Evolutionary conservation across 2,329 filamentous ascomycete species (phyloP).

Genomic region (Waltergamsia citrina): DNA sequence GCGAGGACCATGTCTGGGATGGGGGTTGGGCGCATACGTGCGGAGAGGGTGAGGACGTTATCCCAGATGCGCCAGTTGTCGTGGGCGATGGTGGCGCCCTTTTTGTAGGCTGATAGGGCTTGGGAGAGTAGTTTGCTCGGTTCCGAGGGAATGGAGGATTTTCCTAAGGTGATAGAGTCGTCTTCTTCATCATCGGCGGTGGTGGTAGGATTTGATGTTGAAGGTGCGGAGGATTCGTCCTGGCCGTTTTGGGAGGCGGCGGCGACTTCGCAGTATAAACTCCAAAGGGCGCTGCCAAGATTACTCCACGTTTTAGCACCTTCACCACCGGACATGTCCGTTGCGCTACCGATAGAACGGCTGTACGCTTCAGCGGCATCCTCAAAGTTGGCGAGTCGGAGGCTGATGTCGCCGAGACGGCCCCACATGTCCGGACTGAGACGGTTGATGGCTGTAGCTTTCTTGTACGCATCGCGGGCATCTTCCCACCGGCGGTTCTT

Average conservation of each 20-base stretch:
- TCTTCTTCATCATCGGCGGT: constrained; percentile 16
- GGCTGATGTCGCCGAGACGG: constrained; percentile 76
- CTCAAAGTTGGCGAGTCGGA: constrained; percentile 67
- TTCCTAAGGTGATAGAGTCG: constrained; percentile 5
- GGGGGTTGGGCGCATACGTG: constrained; percentile 65
- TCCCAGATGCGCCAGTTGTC: constrained; percentile 94
- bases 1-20: constrained; percentile 69
- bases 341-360: constrained; percentile 60
- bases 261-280: constrained; percentile 48
- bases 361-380: constrained; percentile 78
- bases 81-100: constrained; percentile 72
- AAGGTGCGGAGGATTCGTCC: constrained; percentile 9
- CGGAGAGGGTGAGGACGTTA: constrained; percentile 82
- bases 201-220: constrained; percentile 6
- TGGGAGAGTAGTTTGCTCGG: constrained; percentile 58
- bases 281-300: constrained; percentile 73
- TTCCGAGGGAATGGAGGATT: constrained; percentile 27
- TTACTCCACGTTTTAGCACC: constrained; percentile 95
- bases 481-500: constrained; percentile 53
- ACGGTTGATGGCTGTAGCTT: constrained; percentile 70
- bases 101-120: constrained; percentile 76
- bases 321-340: constrained; percentile 61
- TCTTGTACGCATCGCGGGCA: constrained; percentile 68
- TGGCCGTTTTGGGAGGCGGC: constrained; percentile 19
- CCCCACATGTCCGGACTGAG: constrained; percentile 83